phyloP scores from a whole-genome alignment of 1,284 basidiomycete species.

The Boletellus sp. region DNA sequence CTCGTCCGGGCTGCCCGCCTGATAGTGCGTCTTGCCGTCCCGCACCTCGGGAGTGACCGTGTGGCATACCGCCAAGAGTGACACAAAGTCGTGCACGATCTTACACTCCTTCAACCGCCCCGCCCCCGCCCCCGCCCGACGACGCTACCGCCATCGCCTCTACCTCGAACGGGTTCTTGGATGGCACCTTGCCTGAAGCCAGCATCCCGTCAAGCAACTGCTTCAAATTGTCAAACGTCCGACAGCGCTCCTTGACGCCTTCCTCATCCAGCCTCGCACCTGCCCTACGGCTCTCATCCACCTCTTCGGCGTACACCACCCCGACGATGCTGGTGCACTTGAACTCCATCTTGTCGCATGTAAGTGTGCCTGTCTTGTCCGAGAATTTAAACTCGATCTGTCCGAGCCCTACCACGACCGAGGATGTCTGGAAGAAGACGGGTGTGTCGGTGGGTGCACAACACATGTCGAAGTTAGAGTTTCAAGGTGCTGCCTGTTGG shows the following conservation, averaged over 20 bases:
- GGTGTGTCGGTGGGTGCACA: slow-evolving; percentile 93
- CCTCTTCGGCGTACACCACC: slow-evolving; percentile 85
- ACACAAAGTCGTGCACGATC: slow-evolving; percentile 82
- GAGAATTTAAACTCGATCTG: slow-evolving; percentile 99
- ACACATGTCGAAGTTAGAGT: slow-evolving; percentile 96
- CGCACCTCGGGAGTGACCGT: slow-evolving; percentile 96
- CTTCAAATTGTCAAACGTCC: slow-evolving; percentile 73
- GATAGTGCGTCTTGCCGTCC: slow-evolving; percentile 83
- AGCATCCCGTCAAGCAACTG: slow-evolving; percentile 42
- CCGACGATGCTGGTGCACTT: slow-evolving; percentile 88
- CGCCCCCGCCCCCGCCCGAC: not conserved
- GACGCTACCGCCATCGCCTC: not conserved
- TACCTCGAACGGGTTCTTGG: slow-evolving; percentile 23
- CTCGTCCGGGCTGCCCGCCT: slow-evolving; percentile 97
- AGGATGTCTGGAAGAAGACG: slow-evolving; percentile 93
- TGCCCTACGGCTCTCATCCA: slow-evolving; percentile 60
- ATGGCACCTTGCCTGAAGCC: slow-evolving; percentile 7
- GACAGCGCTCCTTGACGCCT: slow-evolving; percentile 58
- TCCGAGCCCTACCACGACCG: slow-evolving; percentile 95
- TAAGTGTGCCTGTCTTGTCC: slow-evolving; percentile 97
- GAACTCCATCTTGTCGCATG: slow-evolving; percentile 98
- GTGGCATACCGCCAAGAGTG: slow-evolving; percentile 92
- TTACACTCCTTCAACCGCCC: slow-evolving; percentile 42
- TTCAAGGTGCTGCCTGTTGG: slow-evolving; percentile 96
- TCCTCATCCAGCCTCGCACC: slow-evolving; percentile 58